Percentiles rank a stretch among this genome's conserved stretches.
Conservation (phyloP, 306 rosid genomes). For the Herpetospermum pedunculosum region DNA sequence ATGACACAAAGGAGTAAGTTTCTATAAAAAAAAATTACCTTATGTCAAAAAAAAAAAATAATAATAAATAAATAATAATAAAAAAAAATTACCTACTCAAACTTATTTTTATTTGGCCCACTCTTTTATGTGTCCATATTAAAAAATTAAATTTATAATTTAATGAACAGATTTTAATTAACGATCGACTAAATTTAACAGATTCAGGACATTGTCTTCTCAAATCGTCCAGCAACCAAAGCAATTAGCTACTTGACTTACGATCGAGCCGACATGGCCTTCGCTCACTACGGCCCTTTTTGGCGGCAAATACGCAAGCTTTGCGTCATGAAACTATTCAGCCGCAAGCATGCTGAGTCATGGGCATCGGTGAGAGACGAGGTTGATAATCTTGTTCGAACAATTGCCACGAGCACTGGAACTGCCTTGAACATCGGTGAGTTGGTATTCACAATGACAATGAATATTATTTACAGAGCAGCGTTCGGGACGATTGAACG, state of each 20-base stretch:
- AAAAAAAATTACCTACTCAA: no score
- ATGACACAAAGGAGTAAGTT: no score
- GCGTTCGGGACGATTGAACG: slow-evolving; percentile 51
- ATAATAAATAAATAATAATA: no score
- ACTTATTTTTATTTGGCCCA: no score
- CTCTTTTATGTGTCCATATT: no score
- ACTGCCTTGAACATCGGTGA: slow-evolving; percentile 47
- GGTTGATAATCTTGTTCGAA: slow-evolving; percentile 30
- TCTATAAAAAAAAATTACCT: no score
- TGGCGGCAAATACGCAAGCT: slow-evolving; percentile 91
- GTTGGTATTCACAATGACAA: slow-evolving; percentile 47
- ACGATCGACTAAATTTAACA: no score
- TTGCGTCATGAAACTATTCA: slow-evolving; percentile 74
- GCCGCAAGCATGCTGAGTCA: slow-evolving; percentile 74
- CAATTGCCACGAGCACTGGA: slow-evolving; percentile 17
- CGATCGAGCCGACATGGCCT: slow-evolving; percentile 88
- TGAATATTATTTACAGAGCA: slow-evolving; percentile 55
- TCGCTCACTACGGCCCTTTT: slow-evolving; percentile 81
- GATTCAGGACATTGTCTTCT: slow-evolving; percentile 24
- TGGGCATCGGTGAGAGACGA: slow-evolving; percentile 75
- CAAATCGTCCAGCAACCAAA: slow-evolving; percentile 71
- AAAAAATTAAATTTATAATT: no score
- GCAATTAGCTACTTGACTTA: slow-evolving; percentile 82
- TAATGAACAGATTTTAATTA: no score
- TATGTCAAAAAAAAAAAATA: no score